phyloP scores from a whole-genome alignment of 306 rosid genomes.

The Datisca glomerata region DNA sequence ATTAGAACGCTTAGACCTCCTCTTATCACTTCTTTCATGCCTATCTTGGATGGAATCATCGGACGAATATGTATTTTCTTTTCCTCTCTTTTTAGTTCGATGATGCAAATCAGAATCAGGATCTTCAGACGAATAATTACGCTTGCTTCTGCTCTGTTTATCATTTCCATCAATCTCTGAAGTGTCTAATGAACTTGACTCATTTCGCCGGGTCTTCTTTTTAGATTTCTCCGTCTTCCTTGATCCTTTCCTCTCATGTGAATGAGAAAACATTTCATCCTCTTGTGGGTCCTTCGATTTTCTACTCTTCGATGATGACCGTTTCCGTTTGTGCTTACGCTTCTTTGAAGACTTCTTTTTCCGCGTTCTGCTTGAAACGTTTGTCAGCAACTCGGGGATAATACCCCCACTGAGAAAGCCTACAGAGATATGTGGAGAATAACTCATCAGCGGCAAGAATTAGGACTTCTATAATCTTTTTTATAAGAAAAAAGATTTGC shows the following conservation, averaged over 20 bases:
- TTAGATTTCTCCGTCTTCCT: conserved; percentile 35
- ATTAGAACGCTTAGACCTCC: conserved; percentile 7
- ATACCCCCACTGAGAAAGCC: conserved; percentile 65
- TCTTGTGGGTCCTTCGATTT: conserved; percentile 24
- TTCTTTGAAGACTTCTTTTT: conserved; percentile 38
- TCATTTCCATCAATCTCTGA: conserved; percentile 23
- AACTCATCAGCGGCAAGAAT: conserved; percentile 1
- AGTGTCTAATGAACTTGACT: conserved; percentile 42
- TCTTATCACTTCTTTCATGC: conserved; percentile 14
- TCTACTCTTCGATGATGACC: conserved; percentile 10
- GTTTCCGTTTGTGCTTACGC: conserved; percentile 34
- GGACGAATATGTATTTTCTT: conserved; percentile 5
- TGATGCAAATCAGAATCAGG: no score
- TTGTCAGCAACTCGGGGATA: conserved; percentile 60
- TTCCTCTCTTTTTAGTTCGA: neutral
- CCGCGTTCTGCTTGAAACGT: conserved; percentile 57
- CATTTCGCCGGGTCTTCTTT: conserved; percentile 28
- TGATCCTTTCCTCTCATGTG: conserved; percentile 29
- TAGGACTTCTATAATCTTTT: neutral
- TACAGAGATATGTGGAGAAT: conserved; percentile 17
- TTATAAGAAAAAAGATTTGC: conserved; percentile 9
- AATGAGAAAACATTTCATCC: conserved; percentile 22
- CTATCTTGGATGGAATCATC: conserved; percentile 15
- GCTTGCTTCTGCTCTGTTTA: conserved; percentile 18
- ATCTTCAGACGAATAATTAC: no score